Percentiles rank a stretch among this genome's conserved stretches.
Evolutionary conservation across 2,329 filamentous ascomycete species (phyloP).

Genomic region (Colletotrichum cereale): DNA sequence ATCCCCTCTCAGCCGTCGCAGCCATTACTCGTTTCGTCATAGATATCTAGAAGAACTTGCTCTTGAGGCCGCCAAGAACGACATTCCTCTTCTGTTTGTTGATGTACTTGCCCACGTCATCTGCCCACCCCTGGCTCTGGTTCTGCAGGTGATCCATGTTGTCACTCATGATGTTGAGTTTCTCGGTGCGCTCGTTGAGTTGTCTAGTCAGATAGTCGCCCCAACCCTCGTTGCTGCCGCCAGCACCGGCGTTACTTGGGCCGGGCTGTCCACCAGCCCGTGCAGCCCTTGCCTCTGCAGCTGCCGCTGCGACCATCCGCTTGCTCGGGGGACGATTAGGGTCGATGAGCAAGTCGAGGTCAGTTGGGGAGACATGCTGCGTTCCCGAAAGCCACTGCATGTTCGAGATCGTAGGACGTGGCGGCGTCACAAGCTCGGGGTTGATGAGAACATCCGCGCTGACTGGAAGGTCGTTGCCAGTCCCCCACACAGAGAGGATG

Average conservation of each 20-base stretch:
- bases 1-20: constrained; percentile 17
- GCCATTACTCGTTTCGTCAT: constrained; percentile 28
- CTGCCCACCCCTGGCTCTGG: constrained; percentile 84
- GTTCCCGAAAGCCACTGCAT: constrained; percentile 97
- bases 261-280: constrained; percentile 51
- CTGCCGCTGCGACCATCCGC: constrained; percentile 85
- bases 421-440: constrained; percentile 77
- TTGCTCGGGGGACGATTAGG: constrained; percentile 90
- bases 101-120: constrained; percentile 90
- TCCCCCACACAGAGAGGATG: constrained; percentile 87
- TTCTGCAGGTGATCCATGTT: constrained; percentile 86
- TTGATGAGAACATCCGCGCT: constrained; percentile 84
- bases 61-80: constrained; percentile 76
- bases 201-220: constrained; percentile 87
- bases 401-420: constrained; percentile 93
- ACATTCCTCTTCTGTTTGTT: constrained; percentile 88
- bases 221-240: constrained; percentile 70
- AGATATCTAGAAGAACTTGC: constrained; percentile 61
- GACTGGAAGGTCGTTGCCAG: constrained; percentile 72
- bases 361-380: constrained; percentile 86
- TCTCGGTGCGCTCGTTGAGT: constrained; percentile 91
- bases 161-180: constrained; percentile 84
- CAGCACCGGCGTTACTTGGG: constrained; percentile 40
- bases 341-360: constrained; percentile 91
- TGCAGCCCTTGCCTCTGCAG: constrained; percentile 76